Evolutionary conservation across 495 filamentous ascomycete species (phyloP).

Genomic region (Bombardia bombarda): DNA sequence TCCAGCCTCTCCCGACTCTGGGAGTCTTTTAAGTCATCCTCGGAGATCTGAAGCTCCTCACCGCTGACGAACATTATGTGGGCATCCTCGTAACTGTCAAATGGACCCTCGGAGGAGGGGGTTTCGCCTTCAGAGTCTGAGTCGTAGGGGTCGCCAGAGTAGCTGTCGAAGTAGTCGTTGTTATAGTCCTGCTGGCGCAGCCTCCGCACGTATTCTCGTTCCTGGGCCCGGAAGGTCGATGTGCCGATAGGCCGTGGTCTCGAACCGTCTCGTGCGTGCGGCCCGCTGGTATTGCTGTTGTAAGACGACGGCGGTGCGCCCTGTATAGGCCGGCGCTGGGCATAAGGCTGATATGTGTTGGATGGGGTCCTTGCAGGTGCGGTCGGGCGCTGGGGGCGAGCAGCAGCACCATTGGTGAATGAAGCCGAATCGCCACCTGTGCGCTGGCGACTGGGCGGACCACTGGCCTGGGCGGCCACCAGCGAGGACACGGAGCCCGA

Average conservation of each 20-base stretch:
- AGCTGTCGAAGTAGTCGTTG: slow-evolving; percentile 70
- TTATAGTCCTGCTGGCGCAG: slow-evolving; percentile 50
- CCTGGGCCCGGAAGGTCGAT: slow-evolving; percentile 49
- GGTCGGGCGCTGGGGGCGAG: slow-evolving; percentile 26
- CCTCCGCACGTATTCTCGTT: slow-evolving; percentile 40
- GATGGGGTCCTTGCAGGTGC: slow-evolving; percentile 37
- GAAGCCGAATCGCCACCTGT: slow-evolving; percentile 9
- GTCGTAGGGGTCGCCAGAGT: slow-evolving; percentile 60
- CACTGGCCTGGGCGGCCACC: slow-evolving; percentile 16
- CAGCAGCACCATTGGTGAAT: slow-evolving; percentile 19
- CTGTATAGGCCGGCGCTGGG: slow-evolving; percentile 26
- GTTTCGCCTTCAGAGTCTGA: slow-evolving; percentile 82
- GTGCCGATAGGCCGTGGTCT: slow-evolving; percentile 70
- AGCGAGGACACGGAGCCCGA: slow-evolving; percentile 28
- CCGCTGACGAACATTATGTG: slow-evolving; percentile 79
- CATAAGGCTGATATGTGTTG: slow-evolving; percentile 40
- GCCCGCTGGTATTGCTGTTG: slow-evolving; percentile 37
- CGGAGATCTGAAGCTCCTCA: slow-evolving; percentile 77
- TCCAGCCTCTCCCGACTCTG: slow-evolving; percentile 87
- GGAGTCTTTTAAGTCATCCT: slow-evolving; percentile 82
- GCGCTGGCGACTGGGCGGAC: slow-evolving; percentile 26
- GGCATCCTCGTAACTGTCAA: slow-evolving; percentile 84
- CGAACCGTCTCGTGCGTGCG: slow-evolving; percentile 73
- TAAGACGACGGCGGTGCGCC: slow-evolving; percentile 20
- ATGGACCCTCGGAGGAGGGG: slow-evolving; percentile 73